Base-by-base conservation (phyloP, 1,284 basidiomycete genomes). In the Apiotrichum porosum region DNA sequence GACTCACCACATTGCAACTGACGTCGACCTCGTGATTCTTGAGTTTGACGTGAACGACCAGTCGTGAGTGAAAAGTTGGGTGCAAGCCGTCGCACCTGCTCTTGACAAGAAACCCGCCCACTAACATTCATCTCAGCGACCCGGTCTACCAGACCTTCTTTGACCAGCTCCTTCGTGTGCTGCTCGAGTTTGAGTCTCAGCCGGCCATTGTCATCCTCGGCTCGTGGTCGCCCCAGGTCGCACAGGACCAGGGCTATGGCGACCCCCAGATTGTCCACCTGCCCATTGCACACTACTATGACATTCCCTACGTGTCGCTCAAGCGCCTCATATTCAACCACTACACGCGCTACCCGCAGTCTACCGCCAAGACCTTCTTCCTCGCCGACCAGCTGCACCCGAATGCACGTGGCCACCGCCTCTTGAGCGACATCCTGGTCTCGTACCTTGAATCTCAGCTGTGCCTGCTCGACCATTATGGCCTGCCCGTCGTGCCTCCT, bases 1-100 rank as follows among this genome's bases (percentile, higher is more conserved):
- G 66, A 68, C 68, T 14, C 69, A 72, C 46, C 72, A 74, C 44
- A 69, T 72, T 21, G 60, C 66, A 1, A 45, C 43, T 14, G 66
- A 74, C 46, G 65, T 63, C 1, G 69, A 74, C 42, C 60, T 74
- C 5, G 66, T 74, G 45, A 54, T 74, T 3, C 57, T 74, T 18
- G 72, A 74, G 54, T 72, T 74, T 49, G 69, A 71, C 44, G 71
- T 74, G 39, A 74, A 74, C 50, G 72, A 74, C 51, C 69, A 71
- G 53, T 47, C 65, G 65, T 71, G 49, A 52, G 68, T 57, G 3
- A 1, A 9, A 1, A 30, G 3, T 12, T 6, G 12, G 8, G 26
- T 28, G 8, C 26, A 6, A 28, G 6, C 8, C 26, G 26, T 28
- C 8, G 26, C 26, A 28, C 12, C 12, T 12, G 12, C 26, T 28